Conservation (phyloP, 768 basidiomycete species). For the Boletus coccyginus region DNA sequence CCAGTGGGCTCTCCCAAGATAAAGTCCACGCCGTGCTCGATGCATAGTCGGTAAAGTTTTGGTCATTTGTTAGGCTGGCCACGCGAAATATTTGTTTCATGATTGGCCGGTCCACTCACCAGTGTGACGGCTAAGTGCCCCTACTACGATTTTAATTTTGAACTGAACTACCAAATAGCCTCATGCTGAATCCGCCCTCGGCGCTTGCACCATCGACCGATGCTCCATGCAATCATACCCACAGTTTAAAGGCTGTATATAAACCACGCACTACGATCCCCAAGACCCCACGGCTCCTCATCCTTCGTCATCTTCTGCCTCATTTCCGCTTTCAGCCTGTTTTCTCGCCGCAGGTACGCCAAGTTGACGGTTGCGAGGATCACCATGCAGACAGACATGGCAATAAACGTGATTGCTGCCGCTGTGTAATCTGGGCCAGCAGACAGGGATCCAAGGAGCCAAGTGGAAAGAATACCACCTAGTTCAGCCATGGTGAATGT, state of each 20-base stretch:
- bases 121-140: too few relatives aligned
- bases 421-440: slow-evolving; percentile 48
- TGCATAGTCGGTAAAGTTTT: too few relatives aligned
- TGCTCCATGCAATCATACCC: neutral
- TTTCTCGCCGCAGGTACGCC: slow-evolving; percentile 41
- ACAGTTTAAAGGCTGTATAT: slow-evolving; percentile 42
- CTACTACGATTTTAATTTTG: neutral
- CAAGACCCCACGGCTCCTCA: slow-evolving; percentile 42
- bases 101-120: too few relatives aligned
- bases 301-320: slow-evolving; percentile 31
- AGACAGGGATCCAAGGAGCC: slow-evolving; percentile 53
- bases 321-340: slow-evolving; percentile 41
- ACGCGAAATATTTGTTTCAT: too few relatives aligned
- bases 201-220: neutral
- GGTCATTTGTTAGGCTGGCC: too few relatives aligned
- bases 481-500: slow-evolving; percentile 54
- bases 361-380: slow-evolving; percentile 39
- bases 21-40: too few relatives aligned
- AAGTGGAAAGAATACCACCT: slow-evolving; percentile 60
- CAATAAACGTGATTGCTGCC: slow-evolving; percentile 39
- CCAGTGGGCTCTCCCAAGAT: too few relatives aligned
- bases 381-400: slow-evolving; percentile 39
- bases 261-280: slow-evolving; percentile 58
- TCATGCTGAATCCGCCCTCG: too few relatives aligned
- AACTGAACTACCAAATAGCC: too few relatives aligned